Conservation (phyloP, 2,329 filamentous ascomycete genomes). For the Penicillium rolfsii region DNA sequence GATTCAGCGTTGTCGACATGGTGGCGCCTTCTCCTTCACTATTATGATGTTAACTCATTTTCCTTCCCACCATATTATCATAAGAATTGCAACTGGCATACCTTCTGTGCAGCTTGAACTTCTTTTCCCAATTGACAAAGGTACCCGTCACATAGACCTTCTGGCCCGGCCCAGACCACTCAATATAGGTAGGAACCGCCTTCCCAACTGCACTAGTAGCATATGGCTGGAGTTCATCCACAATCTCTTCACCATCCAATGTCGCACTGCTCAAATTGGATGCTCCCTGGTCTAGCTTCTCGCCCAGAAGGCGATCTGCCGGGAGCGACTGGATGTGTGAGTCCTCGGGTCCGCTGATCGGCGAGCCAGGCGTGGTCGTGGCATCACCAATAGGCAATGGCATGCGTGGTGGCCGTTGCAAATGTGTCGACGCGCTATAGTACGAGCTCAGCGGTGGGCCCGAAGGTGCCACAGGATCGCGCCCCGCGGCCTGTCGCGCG, state of each 20-base stretch:
- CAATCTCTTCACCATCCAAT: constrained; percentile 72
- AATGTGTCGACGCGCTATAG: constrained; percentile 46
- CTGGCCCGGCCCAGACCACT: constrained; percentile 82
- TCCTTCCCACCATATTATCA: constrained; percentile 4
- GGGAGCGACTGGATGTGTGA: constrained; percentile 50
- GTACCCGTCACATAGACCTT: constrained; percentile 97
- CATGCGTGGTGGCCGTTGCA: constrained; percentile 73
- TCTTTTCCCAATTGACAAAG: constrained; percentile 96
- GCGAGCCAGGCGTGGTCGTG: constrained; percentile 83
- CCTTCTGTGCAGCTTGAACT: constrained; percentile 84
- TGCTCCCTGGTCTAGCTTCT: constrained; percentile 58
- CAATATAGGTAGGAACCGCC: constrained; percentile 79
- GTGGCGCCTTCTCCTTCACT: constrained; percentile 57
- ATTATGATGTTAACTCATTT: constrained; percentile 18
- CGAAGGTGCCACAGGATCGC: constrained; percentile 44
- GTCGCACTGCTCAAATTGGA: constrained; percentile 60
- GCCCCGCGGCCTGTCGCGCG: constrained; percentile 34
- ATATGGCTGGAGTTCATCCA: constrained; percentile 70
- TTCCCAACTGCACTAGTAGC: constrained; percentile 71
- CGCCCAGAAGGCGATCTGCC: constrained; percentile 51
- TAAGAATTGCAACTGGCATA: constrained; percentile 56
- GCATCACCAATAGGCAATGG: constrained; percentile 94
- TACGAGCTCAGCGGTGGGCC: constrained; percentile 55
- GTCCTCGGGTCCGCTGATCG: constrained; percentile 76
- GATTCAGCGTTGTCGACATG: constrained; percentile 76